These are phyloP conservation scores for Hirschioporus abietinus DNA, from an alignment of 768 basidiomycete species.

Conservation along the genomic window DNA sequence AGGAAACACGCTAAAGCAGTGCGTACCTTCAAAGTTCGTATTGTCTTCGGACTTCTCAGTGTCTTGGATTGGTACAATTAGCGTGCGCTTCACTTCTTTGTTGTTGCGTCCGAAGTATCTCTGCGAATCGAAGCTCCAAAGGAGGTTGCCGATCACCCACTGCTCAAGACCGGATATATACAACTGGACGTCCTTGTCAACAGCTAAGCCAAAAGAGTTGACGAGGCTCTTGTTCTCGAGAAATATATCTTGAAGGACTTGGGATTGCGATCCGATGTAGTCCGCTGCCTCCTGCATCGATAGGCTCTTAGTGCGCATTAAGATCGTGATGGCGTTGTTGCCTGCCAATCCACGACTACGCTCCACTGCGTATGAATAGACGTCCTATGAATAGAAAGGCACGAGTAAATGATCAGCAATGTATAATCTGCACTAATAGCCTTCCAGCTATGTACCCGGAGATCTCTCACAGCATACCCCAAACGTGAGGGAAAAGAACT, in stretches of 20 bases:
- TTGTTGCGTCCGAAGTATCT: constrained; percentile 60
- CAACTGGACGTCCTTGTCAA: constrained; percentile 34
- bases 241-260: constrained; percentile 46
- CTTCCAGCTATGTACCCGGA: no score
- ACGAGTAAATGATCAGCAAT: background rate
- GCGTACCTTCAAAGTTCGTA: background rate
- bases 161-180: constrained; percentile 52
- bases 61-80: background rate
- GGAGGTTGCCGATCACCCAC: constrained; percentile 61
- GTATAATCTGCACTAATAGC: background rate
- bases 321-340: constrained; percentile 24
- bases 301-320: constrained; percentile 20
- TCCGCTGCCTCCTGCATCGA: constrained; percentile 33
- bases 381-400: constrained; percentile 15
- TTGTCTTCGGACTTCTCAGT: background rate
- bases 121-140: constrained; percentile 66
- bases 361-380: constrained; percentile 29
- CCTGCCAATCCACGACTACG: constrained; percentile 22
- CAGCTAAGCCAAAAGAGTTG: constrained; percentile 42
- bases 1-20: no score
- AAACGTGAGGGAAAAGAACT: constrained; percentile 3
- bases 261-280: constrained; percentile 47
- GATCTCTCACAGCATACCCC: no score
- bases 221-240: constrained; percentile 39
- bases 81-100: constrained; percentile 43